Evolutionary conservation across 164 flowering plant species (phyloP), one percentile per base, ranked within the genome.

Genomic region (Akebia trifoliata): DNA sequence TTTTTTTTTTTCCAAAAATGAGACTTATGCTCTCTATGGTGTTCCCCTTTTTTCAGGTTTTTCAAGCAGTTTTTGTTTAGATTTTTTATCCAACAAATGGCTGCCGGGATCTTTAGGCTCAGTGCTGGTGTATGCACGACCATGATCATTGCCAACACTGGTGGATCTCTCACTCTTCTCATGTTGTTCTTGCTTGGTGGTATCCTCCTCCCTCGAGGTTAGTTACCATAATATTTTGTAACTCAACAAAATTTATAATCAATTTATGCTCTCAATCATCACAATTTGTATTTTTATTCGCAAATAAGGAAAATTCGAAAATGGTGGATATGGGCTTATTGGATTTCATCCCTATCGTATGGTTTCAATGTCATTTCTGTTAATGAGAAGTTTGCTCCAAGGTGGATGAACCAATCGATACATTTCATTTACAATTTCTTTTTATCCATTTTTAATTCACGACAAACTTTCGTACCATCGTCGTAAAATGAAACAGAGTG

Each of bases 111-210:
- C 4, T 87, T 87, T 59, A 80, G 85, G 76, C 62, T 85, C 31
- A 93, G 66, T 37, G 85, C 90, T 18, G 92, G 82, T 60, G 67
- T 74, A 2, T 81, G 87, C 62, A 77, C 85, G 71, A 74, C 80
- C 2, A 81, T 78, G 92, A 79, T 81, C 57, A 75, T 85, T 26
- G 79, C 96, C 48, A 82, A 74, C 61, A 85, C 87, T 14, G 86
- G 86, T 2, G 96, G 96, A 26, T 56, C 90, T 31, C 76, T 85
- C 4, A 29, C 47, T 35, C 81, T 87, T 8, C 81, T 87, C 28
- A 70, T 87, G n/a, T 61, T 83, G 17, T 85, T 87, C 79, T 9
- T 83, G 78, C 85, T 87, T 18, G 97, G 94, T 22, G 98, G 97
- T 28, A 90, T 93, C 74, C 80, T 90, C 60, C 71, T 87, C 50